Base-by-base conservation (phyloP, 2,329 filamentous ascomycete species). In the Chrysoporthe cubensis region DNA sequence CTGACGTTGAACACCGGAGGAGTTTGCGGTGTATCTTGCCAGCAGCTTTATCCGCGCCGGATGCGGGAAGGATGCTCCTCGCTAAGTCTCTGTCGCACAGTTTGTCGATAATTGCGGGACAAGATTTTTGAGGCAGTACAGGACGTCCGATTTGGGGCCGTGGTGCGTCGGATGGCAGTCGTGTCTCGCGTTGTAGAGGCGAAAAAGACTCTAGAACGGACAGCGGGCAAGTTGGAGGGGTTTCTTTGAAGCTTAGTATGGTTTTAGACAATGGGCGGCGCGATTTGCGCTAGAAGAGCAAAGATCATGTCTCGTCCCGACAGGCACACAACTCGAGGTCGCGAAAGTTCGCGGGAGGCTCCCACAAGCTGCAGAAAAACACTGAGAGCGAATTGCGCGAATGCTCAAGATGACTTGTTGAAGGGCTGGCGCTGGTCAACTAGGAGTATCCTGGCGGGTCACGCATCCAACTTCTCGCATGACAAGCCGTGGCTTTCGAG, bases 361-460 rank as follows among this genome's bases (percentile, higher is more conserved):
- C 60, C 68, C 59, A 64, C 64, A 68, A 66, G 70, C 58, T 63
- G 61, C 65, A 71, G 71, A 71, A 71, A 71, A 70, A 72, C 69
- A 70, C 62, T 64, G 70, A 65, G 69, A 67, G 66, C 64, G 71
- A 66, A 69, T 68, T 66, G 69, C 67, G 71, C 69, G 71, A 72
- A 68, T 67, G 66, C 59, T 68, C 68, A 65, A 67, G 71, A 67
- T 68, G 66, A 70, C 68, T 71, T 71, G 70, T 69, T 66, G 65
- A 71, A 70, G 64, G 66, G 71, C 69, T 67, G 71, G 68, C 62
- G 62, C 69, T 64, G 52, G 61, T 70, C 56, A 70, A 71, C 74
- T 69, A 66, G 74, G 74, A 71, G 71, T 69, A 75, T 73, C 74
- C 74, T 66, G 69, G 74, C 70, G 68, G 69, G 58, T 62, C 58